Evolutionary conservation across 176 grass and related monocot genomes (phyloP).

Genomic region (Oropetium thomaeum): DNA sequence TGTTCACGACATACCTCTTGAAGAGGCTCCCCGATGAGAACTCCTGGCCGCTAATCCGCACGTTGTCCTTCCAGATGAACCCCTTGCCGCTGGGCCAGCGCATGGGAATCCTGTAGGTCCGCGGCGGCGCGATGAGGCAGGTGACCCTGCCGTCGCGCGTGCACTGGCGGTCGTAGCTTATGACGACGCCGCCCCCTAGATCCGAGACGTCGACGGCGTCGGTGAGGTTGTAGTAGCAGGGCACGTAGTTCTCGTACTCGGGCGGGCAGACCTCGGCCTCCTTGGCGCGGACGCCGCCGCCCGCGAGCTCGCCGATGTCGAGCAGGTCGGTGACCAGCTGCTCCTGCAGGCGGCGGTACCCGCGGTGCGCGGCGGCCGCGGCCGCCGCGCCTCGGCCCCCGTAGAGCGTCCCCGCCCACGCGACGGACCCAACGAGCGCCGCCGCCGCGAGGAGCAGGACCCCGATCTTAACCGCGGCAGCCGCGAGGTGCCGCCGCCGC

Average conservation of each 20-base stretch:
- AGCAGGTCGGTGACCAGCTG: conserved; percentile 80
- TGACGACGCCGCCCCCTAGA: conserved; percentile 43
- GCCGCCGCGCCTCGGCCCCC: conserved; percentile 21
- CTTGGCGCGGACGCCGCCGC: conserved; percentile 60
- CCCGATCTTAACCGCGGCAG: conserved; percentile 52
- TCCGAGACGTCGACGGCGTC: conserved; percentile 74
- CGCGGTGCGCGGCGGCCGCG: conserved; percentile 38
- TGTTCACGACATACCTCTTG: conserved; percentile 61
- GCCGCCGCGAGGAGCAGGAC: conserved; percentile 40
- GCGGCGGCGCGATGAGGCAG: conserved; percentile 75
- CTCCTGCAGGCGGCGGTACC: conserved; percentile 82
- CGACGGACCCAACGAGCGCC: conserved; percentile 57
- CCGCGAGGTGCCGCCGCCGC: conserved; percentile 47
- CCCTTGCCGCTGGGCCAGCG: conserved; percentile 92
- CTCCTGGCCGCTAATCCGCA: conserved; percentile 89
- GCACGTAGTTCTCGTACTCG: conserved; percentile 75
- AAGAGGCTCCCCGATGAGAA: conserved; percentile 97
- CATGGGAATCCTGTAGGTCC: conserved; percentile 78
- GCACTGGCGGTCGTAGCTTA: conserved; percentile 78
- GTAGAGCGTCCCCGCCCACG: conserved; percentile 77
- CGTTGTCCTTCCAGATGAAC: conserved; percentile 99
- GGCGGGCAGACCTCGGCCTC: conserved; percentile 65
- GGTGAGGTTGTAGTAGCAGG: conserved; percentile 92
- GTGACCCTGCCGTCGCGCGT: conserved; percentile 34
- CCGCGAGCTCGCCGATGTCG: conserved; percentile 72